Base-by-base conservation (phyloP, 305 asterid species). In the Nicotiana rustica region DNA sequence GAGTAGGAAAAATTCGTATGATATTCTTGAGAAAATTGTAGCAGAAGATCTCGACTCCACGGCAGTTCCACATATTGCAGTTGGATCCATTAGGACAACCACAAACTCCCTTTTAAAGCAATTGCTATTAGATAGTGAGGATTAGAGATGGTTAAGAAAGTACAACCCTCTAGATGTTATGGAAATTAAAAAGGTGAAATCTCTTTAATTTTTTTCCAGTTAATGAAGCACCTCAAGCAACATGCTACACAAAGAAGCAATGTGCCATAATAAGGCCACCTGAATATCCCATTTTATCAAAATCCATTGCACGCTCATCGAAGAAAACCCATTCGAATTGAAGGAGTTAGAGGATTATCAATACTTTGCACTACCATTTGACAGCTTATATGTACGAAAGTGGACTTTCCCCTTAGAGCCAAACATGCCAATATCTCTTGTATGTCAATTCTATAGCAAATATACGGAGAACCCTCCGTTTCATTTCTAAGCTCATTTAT, bases 191-290 rank as follows among this genome's bases (percentile, higher is more conserved):
- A 36, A 68, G 84, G 83, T 84, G 89, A 80, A 82, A 73, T 85
- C 84, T 81, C 86, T 82, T 86, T 86, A 52, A 84, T 83, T 83
- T 81, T 85, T 41, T 31, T 3, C 8, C 86, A 82, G 81, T 73
- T 79, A 83, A 82, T 78, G 87, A 85, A 83, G 91, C 90, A 86
- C 91, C 92, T 85, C 81, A 90, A 8, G 77, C 80, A 83, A 86
- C 86, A 85, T 85, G 89, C 87, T 84, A 86, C 13, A 85, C 35
- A 2, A 55, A 33, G 80, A 47, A 73, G 83, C 70, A 79, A 38
- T 36, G 38, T 85, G 80, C 82, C 65, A 49, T 78, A 70, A 69
- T 59, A 60, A 67, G 59, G 82, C 91, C 93, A 83, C 86, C 88
- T 61, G 66, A 82, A 75, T 86, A 79, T 87, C 85, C 29, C 29